Evolutionary conservation across 345 rosid genomes (phyloP), one percentile per base, ranked within the genome.

Genomic region (Psidium guajava): DNA sequence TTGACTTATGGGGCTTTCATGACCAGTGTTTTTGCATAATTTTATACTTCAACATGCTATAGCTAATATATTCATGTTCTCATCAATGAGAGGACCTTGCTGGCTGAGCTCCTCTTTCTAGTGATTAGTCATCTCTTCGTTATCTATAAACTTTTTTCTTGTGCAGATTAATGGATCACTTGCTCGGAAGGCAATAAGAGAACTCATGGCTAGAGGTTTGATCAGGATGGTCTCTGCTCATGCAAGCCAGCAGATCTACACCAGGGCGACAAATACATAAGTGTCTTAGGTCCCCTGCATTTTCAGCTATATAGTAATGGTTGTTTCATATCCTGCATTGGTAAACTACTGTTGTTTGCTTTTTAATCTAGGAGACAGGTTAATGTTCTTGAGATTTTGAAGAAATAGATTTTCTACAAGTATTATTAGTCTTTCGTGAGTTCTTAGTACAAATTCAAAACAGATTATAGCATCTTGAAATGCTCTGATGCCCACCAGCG

Each of bases 231-330:
- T 95, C 6, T 92, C 95, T 80, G 88, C 96, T 64, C 96, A 95
- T 87, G 84, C 97, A 16, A 93, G 96, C 93, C 96, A 95, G 90
- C 96, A 96, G 92, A 96, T 96, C 56, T 95, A 96, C 91, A 93
- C 98, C 56, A 92, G 96, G 87, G 95, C 96, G 0, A 93, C 98
- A 27, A 92, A 93, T 85, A 92, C 93, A 86, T 94, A 89, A 86
- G 77, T 73, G 25, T 15, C 52, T 8, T 42, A 42, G 61, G 36
- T n/a, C 16, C 36, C 32, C n/a, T 54, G 28, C 18, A 11, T 20
- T 81, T 18, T 54, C 52, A 81, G 27, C 28, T 49, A 25, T 74
- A 81, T 2, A 8, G 10, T 22, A 18, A 44, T 81, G 32, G 82
- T 52, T 52, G 27, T 81, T 81, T 22, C 2, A 50, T 25, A 47